Base-by-base conservation (phyloP, 1,139 yeast species). In the Pichiaceae sp. region DNA sequence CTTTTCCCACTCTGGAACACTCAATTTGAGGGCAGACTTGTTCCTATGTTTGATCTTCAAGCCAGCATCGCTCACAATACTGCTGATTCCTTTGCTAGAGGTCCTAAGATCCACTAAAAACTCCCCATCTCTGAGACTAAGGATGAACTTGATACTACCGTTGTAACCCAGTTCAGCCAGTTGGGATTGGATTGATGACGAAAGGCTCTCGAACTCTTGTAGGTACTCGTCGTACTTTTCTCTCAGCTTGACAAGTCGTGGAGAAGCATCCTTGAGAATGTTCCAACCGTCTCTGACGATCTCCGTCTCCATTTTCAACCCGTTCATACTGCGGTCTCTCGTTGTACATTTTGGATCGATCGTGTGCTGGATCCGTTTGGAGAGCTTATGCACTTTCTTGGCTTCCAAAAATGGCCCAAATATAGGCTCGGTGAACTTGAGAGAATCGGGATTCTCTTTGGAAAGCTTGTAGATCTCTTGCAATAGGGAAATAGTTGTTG, bases 1-100 rank as follows among this genome's bases (percentile, higher is more conserved):
- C 1, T 44, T 45, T 3, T 56, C 48, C 71, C 72, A 68, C 14
- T 48, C 42, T 2, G 53, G 44, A 38, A 57, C 34, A 4, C 34
- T 18, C 9, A 54, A 23, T 30, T 53, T 53, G 6, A 54, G 49
- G 0, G 47, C 40, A 1, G 52, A 35, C 31, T 49, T 56, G 7
- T 50, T 46, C 31, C 39, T 52, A 15, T 54, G 56, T 31, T 42
- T 45, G 8, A 44, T 37, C 5, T 40, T 37, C 3, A 47, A 37
- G 2, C 38, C 35, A 7, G 39, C 19, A 1, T 36, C 39, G n/a
- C 42, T 33, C 14, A 52, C 26, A 20, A 53, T 28, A 1, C 26
- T 21, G 1, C 48, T 37, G 7, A 53, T 31, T 3, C 29, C 30
- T 37, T 54, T 56, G 28, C 53, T 47, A 0, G 52, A 42, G 0